Conservation (phyloP, 257 asterid species). For the Lavandula angustifolia region DNA sequence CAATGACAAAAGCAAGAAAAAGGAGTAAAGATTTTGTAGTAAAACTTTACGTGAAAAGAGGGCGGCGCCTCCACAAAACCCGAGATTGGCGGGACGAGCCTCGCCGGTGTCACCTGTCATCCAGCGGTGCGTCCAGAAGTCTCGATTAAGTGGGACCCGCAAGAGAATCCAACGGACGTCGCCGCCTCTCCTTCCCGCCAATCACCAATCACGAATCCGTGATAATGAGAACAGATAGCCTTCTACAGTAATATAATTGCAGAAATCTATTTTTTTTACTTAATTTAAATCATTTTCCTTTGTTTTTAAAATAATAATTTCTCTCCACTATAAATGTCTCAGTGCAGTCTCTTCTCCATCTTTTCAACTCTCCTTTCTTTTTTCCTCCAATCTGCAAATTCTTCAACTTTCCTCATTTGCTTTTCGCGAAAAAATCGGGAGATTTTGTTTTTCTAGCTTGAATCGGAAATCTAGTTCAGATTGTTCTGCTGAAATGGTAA, state of each 20-base stretch:
- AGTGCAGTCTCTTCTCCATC: background rate
- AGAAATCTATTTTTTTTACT: slow-evolving; percentile 21
- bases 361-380: slow-evolving; percentile 20
- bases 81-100: slow-evolving; percentile 55
- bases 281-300: slow-evolving; percentile 14
- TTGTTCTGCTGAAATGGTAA: slow-evolving; percentile 33
- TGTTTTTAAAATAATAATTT: background rate
- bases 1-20: background rate
- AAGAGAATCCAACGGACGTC: slow-evolving; percentile 30
- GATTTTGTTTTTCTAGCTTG: background rate
- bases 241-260: background rate
- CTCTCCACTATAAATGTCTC: slow-evolving; percentile 23
- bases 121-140: slow-evolving; percentile 2
- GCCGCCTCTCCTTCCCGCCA: slow-evolving; percentile 35
- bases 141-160: slow-evolving; percentile 35
- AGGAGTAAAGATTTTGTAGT: background rate
- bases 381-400: slow-evolving; percentile 9
- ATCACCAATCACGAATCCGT: slow-evolving; percentile 24
- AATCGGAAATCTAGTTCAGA: background rate
- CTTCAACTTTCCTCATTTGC: background rate
- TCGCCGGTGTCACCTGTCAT: slow-evolving; percentile 27
- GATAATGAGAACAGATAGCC: background rate
- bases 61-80: slow-evolving; percentile 55
- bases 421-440: background rate
- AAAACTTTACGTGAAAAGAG: slow-evolving; percentile 16